These are phyloP conservation scores for Eimeria sp. DNA, from an alignment of 169 alveolate genomes.

Conservation along the genomic window DNA sequence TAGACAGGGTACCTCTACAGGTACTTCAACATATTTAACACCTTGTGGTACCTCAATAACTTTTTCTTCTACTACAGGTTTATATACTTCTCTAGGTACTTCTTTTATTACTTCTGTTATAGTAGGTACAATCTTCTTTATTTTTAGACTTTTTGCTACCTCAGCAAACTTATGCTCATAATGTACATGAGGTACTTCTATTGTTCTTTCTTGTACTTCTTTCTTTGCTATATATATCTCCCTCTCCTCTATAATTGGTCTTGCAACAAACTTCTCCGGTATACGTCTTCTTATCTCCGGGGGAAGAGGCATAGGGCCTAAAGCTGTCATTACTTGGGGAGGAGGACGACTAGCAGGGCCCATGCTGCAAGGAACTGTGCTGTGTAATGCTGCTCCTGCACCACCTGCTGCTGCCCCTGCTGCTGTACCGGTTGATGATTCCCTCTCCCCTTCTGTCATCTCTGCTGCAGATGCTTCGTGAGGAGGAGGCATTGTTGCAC, in stretches of 20 bases:
- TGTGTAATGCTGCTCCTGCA: constrained; percentile 34
- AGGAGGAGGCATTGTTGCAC: constrained; percentile 58
- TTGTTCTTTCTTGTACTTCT: constrained; percentile 91
- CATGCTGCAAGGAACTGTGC: constrained; percentile 21
- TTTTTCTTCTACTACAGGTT: constrained; percentile 92
- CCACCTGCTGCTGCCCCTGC: neutral
- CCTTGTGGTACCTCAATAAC: constrained; percentile 93
- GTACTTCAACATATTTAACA: constrained; percentile 92
- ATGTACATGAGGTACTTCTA: constrained; percentile 92
- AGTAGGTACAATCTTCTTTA: constrained; percentile 89
- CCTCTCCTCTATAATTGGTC: constrained; percentile 92
- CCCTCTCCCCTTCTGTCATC: neutral
- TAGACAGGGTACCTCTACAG: constrained; percentile 92
- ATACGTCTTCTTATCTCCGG: constrained; percentile 90
- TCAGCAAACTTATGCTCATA: constrained; percentile 92
- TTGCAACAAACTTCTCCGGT: constrained; percentile 93
- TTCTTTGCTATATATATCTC: constrained; percentile 92
- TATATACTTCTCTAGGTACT: constrained; percentile 90
- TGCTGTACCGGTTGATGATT: neutral
- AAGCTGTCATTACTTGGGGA: constrained; percentile 92
- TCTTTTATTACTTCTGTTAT: constrained; percentile 90
- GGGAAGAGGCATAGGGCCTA: constrained; percentile 93
- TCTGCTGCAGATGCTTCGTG: neutral
- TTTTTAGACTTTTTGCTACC: constrained; percentile 87
- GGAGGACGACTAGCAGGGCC: constrained; percentile 85